Conservation (phyloP, 805 yeast genomes). For the Pichia deserticola region DNA sequence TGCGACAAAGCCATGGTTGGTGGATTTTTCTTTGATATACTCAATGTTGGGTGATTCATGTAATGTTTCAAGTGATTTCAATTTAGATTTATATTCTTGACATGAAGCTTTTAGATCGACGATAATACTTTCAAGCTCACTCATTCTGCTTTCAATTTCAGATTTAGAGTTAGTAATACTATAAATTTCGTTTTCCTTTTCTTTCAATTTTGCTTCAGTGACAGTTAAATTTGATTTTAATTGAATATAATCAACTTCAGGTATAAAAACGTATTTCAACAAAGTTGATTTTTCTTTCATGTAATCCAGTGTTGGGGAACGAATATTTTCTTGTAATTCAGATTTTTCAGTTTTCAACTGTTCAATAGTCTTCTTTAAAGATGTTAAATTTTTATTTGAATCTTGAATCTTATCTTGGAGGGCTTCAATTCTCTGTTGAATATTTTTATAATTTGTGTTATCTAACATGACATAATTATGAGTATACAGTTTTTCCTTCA, state of each 20-base stretch:
- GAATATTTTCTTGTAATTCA: conserved; percentile 5
- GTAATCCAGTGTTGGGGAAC: conserved; percentile 18
- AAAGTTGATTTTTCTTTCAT: conserved; percentile 13
- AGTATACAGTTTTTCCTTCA: conserved; percentile 12
- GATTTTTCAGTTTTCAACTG: not conserved
- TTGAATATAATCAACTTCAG: conserved; percentile 12
- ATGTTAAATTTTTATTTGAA: not conserved
- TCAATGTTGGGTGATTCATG: conserved; percentile 11
- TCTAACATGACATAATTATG: conserved; percentile 14
- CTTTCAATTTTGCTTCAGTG: not conserved
- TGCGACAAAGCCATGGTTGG: conserved; percentile 19
- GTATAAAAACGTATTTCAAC: conserved; percentile 16
- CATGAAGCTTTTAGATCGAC: not conserved
- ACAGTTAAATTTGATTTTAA: not conserved
- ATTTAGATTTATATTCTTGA: conserved; percentile 3
- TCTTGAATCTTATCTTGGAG: conserved; percentile 1
- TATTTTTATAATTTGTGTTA: not conserved
- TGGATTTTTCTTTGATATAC: conserved; percentile 12
- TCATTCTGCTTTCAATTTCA: not conserved
- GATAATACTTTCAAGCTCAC: conserved; percentile 1
- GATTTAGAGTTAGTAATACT: not conserved
- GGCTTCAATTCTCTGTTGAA: conserved; percentile 4
- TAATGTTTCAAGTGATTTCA: conserved; percentile 6
- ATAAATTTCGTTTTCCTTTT: not conserved
- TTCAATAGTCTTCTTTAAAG: not conserved